Conservation (phyloP, 164 flowering plant species). For the Nymphaea colorata region DNA sequence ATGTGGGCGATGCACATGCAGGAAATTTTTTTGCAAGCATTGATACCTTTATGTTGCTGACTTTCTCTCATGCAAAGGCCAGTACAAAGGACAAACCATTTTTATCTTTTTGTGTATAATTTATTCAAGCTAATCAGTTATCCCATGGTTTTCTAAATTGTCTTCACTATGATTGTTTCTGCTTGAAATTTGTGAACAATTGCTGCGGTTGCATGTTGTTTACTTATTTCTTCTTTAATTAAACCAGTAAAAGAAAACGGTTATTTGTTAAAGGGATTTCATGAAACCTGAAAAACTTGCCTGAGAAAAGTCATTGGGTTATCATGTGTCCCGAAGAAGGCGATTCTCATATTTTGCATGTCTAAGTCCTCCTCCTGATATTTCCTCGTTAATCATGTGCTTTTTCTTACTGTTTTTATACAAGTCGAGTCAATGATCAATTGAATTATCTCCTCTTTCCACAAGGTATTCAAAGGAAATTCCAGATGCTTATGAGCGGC, state of each 20-base stretch:
- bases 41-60: neutral
- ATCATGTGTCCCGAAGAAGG: too few relatives aligned
- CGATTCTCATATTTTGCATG: neutral
- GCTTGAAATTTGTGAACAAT: too few relatives aligned
- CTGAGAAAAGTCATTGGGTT: too few relatives aligned
- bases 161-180: too few relatives aligned
- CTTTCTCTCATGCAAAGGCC: neutral
- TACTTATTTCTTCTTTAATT: too few relatives aligned
- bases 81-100: neutral
- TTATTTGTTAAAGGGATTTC: too few relatives aligned
- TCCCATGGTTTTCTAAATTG: too few relatives aligned
- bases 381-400: neutral
- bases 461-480: conserved; percentile 75
- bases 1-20: neutral
- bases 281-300: too few relatives aligned
- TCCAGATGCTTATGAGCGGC: conserved; percentile 95
- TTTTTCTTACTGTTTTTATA: neutral
- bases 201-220: too few relatives aligned
- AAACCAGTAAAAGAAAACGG: too few relatives aligned
- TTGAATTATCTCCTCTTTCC: neutral
- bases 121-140: neutral
- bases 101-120: neutral
- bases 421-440: neutral
- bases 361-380: neutral
- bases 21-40: too few relatives aligned